phyloP scores from a whole-genome alignment of 352 stramenopile species.

The Phytophthora citricola region DNA sequence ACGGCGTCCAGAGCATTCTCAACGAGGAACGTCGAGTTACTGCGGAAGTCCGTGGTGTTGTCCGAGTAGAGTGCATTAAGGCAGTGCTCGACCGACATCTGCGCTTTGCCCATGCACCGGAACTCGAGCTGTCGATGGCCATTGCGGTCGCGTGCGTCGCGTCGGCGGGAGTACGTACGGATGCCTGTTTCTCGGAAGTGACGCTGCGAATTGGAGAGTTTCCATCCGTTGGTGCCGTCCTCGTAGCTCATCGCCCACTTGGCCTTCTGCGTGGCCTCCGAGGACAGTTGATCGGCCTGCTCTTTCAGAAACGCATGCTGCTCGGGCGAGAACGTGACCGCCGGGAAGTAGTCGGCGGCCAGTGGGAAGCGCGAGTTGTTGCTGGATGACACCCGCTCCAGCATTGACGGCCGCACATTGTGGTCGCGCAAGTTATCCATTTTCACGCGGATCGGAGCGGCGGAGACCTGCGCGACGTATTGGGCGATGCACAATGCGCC shows the following conservation, averaged over 20 bases:
- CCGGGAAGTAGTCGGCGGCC: conserved; percentile 52
- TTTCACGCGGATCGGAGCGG: background rate
- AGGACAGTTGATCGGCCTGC: conserved; percentile 45
- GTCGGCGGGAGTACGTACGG: conserved; percentile 59
- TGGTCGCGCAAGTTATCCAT: conserved; percentile 46
- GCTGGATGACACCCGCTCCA: conserved; percentile 36
- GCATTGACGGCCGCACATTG: conserved; percentile 40
- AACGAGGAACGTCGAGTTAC: conserved; percentile 61
- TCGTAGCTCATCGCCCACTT: conserved; percentile 73
- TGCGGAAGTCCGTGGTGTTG: conserved; percentile 62
- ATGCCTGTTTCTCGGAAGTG: conserved; percentile 75
- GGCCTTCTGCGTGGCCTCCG: conserved; percentile 44
- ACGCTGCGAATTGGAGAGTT: conserved; percentile 70
- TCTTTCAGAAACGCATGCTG: conserved; percentile 45
- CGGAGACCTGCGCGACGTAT: conserved; percentile 9
- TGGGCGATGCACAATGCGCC: conserved; percentile 22
- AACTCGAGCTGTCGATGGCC: conserved; percentile 58
- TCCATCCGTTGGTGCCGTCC: conserved; percentile 65
- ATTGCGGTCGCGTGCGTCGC: conserved; percentile 43
- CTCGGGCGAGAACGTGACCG: conserved; percentile 43
- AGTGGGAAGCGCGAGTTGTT: conserved; percentile 48
- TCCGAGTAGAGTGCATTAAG: conserved; percentile 71
- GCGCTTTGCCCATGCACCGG: conserved; percentile 66
- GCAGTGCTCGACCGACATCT: conserved; percentile 52
- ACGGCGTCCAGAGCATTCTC: conserved; percentile 67